Percentiles rank a stretch among this genome's conserved stretches.
phyloP scores from a whole-genome alignment of 257 asterid genomes.

The Plantago major region DNA sequence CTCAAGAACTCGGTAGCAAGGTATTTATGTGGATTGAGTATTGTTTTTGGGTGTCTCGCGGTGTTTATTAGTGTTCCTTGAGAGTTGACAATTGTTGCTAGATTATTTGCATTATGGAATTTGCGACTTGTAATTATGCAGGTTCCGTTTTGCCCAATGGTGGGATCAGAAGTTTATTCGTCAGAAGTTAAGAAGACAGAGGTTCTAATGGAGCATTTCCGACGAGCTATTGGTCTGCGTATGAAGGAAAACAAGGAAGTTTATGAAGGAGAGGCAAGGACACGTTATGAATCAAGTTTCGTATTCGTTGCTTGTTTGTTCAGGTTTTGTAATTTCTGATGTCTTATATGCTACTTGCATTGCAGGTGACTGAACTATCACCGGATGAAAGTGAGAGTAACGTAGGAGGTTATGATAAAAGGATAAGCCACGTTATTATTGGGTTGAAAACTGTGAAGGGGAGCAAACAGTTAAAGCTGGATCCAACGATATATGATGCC shows the following conservation, averaged over 20 bases:
- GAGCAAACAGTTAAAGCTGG: slow-evolving; percentile 90
- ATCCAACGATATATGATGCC: slow-evolving; percentile 93
- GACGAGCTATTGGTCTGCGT: slow-evolving; percentile 95
- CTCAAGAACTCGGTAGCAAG: slow-evolving; percentile 99
- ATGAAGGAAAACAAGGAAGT: slow-evolving; percentile 96
- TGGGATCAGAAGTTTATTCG: slow-evolving; percentile 97
- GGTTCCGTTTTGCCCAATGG: slow-evolving; percentile 99
- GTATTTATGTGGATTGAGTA: slow-evolving; percentile 25
- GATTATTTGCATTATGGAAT: neutral
- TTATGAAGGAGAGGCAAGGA: slow-evolving; percentile 89
- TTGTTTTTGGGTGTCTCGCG: neutral
- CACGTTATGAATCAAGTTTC: neutral
- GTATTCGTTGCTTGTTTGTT: neutral
- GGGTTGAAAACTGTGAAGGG: slow-evolving; percentile 95
- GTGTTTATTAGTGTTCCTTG: neutral
- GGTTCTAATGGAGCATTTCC: slow-evolving; percentile 86
- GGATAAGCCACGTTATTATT: slow-evolving; percentile 87
- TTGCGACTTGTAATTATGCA: slow-evolving; percentile 25
- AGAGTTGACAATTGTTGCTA: neutral
- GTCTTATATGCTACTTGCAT: slow-evolving; percentile 12
- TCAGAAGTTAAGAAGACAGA: slow-evolving; percentile 98
- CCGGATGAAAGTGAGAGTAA: slow-evolving; percentile 93
- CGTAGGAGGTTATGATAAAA: slow-evolving; percentile 94
- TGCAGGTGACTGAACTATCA: slow-evolving; percentile 89
- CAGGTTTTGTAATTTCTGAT: neutral